phyloP scores from a whole-genome alignment of 345 rosid species.

The Acer negundo region DNA sequence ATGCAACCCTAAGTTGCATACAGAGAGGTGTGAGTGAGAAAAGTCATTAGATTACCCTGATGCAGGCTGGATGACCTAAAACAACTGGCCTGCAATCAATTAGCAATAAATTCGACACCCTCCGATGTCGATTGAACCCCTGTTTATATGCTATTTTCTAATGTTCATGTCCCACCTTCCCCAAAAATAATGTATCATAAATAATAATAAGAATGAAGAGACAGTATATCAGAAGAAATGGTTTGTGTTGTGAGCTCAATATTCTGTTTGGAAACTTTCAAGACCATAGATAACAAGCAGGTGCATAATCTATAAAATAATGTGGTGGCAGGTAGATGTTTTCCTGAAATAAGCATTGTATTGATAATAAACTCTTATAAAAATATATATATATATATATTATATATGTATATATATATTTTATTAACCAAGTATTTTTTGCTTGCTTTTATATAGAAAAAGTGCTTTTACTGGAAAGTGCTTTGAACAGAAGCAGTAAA shows the following conservation, averaged over 20 bases:
- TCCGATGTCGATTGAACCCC: not conserved
- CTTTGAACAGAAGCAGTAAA: not conserved
- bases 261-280: not conserved
- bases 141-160: not conserved
- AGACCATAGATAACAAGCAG: no score
- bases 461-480: not conserved
- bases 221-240: not conserved
- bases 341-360: not conserved
- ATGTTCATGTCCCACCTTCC: not conserved
- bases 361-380: not conserved
- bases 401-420: no score
- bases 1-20: no score
- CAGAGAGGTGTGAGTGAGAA: no score
- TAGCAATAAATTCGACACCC: not conserved
- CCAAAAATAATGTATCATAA: not conserved
- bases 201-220: not conserved
- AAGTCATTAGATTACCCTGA: not conserved
- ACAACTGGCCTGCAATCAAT: not conserved
- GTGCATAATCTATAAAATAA: not conserved
- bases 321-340: not conserved
- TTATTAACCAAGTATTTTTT: not conserved
- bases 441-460: not conserved
- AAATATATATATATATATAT: not conserved
- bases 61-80: not conserved
- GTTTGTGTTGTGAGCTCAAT: not conserved